A percentile compares a stretch with the other conserved stretches of the same genome.
Conservation (phyloP, 805 yeast genomes). For the Metschnikowia santaceciliae region DNA sequence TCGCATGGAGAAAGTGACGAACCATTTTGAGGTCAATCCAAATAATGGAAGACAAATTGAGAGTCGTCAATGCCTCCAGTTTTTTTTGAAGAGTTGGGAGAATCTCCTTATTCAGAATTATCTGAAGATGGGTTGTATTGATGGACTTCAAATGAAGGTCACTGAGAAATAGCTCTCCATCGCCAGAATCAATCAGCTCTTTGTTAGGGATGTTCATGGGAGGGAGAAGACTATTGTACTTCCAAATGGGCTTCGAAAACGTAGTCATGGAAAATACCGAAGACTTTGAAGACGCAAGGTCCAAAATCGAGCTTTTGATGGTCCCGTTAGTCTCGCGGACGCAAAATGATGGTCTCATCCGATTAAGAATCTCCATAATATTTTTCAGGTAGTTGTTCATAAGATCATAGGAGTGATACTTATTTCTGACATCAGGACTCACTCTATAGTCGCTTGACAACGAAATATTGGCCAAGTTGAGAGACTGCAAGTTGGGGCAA, state of each 20-base stretch:
- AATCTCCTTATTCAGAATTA: constrained; percentile 32
- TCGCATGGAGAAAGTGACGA: constrained; percentile 26
- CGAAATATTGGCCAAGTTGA: constrained; percentile 60
- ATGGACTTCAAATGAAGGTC: constrained; percentile 40
- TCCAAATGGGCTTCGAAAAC: constrained; percentile 28
- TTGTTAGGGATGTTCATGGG: constrained; percentile 27
- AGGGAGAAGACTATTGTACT: constrained; percentile 38
- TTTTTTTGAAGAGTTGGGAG: constrained; percentile 14
- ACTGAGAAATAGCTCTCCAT: constrained; percentile 33
- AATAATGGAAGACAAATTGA: constrained; percentile 43
- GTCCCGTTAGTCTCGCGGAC: neutral
- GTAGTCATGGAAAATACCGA: constrained; percentile 22
- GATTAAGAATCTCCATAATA: constrained; percentile 22
- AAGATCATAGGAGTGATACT: constrained; percentile 37
- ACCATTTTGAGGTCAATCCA: constrained; percentile 44
- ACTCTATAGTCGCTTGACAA: constrained; percentile 66
- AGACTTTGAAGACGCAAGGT: constrained; percentile 9
- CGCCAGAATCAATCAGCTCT: constrained; percentile 14
- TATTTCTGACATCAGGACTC: constrained; percentile 29
- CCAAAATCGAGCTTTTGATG: neutral
- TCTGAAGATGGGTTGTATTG: constrained; percentile 27
- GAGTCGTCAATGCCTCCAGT: constrained; percentile 26
- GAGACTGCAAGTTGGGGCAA: constrained; percentile 55
- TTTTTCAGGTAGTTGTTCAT: constrained; percentile 37
- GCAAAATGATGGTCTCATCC: constrained; percentile 11